Evolutionary conservation across 2,329 filamentous ascomycete genomes (phyloP), one percentile per base, ranked within the genome.

Genomic region (Macroventuria anomochaeta): DNA sequence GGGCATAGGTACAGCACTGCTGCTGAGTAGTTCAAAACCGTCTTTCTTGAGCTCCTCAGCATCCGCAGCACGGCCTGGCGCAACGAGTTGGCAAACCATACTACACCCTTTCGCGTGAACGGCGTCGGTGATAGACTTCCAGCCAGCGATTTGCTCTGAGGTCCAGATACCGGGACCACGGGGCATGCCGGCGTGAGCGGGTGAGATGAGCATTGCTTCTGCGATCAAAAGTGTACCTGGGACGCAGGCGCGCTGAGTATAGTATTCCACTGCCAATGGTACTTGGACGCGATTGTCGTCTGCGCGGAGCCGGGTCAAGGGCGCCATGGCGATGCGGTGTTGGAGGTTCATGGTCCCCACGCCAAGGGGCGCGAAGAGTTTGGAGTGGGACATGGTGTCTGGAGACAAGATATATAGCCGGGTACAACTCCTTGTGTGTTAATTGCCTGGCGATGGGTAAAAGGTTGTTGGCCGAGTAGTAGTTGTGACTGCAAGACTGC

Each of bases 11-110:
- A 70, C 58, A 7, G 73, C 69, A 33, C 63, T 59, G 68, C 72
- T 18, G 63, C 69, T 51, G 58, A 70, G 37, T 62, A 67, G 29
- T 57, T 70, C 41, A 55, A 71, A 62, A 17, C 75, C 68, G n/a
- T 64, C 59, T 31, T 69, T 62, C 15, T 74, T 54, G 3, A 75
- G 57, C 4, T 65, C 50, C 0, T 70, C 62, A 15, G 42, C 47
- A 46, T 76, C 68, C 0, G 81, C 81, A 2, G 79, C 78, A 1
- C 87, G 80, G 2, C 87, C 86, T 5, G 84, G 75, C 0, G 80
- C 80, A 76, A 84, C 88, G 0, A 89, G 76, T 64, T 89, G 87
- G 2, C 79, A 70, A 69, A 79, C 87, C 41, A 88, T 85, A 64
- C 78, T 83, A 15, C 78, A 80, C 5, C 81, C 81, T 60, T 85